These are phyloP conservation scores for Hypomontagnella submonticulosa DNA, from an alignment of 495 filamentous ascomycete genomes.

Conservation along the genomic window DNA sequence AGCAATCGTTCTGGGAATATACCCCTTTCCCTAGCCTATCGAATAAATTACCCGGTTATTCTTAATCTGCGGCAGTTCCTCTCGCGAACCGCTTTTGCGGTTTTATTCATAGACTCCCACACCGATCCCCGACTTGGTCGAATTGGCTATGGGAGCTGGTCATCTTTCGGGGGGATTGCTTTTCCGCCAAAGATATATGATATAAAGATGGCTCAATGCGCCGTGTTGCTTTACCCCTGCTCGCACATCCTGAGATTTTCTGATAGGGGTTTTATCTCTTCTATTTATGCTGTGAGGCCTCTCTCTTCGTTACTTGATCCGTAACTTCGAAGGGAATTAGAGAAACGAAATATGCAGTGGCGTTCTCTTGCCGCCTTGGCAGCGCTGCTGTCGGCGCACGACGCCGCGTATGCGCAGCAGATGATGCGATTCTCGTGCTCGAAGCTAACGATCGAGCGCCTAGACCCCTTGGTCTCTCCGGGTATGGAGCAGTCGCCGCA, in stretches of 20 bases:
- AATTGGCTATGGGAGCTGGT: background rate
- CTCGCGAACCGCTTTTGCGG: conserved; percentile 16
- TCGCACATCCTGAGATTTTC: background rate
- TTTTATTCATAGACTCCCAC: background rate
- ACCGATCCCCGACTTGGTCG: background rate
- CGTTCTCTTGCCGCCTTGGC: conserved; percentile 52
- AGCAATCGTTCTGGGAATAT: conserved; percentile 28
- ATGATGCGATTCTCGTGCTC: conserved; percentile 56
- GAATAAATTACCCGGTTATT: conserved; percentile 30
- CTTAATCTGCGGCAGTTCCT: conserved; percentile 33
- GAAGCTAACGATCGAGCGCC: conserved; percentile 40
- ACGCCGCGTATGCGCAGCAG: conserved; percentile 53
- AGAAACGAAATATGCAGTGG: conserved; percentile 56
- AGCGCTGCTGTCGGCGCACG: conserved; percentile 53
- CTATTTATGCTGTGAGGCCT: background rate
- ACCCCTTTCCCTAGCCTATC: conserved; percentile 19
- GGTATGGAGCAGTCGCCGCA: conserved; percentile 49
- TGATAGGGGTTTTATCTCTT: background rate
- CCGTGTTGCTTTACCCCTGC: background rate
- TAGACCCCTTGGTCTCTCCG: conserved; percentile 43
- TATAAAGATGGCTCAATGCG: conserved; percentile 9
- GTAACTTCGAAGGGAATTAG: background rate
- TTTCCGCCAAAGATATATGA: background rate
- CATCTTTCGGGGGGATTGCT: background rate
- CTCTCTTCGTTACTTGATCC: background rate